These are phyloP conservation scores for Stephania japonica DNA, from an alignment of 164 flowering plant genomes.

Conservation along the genomic window DNA sequence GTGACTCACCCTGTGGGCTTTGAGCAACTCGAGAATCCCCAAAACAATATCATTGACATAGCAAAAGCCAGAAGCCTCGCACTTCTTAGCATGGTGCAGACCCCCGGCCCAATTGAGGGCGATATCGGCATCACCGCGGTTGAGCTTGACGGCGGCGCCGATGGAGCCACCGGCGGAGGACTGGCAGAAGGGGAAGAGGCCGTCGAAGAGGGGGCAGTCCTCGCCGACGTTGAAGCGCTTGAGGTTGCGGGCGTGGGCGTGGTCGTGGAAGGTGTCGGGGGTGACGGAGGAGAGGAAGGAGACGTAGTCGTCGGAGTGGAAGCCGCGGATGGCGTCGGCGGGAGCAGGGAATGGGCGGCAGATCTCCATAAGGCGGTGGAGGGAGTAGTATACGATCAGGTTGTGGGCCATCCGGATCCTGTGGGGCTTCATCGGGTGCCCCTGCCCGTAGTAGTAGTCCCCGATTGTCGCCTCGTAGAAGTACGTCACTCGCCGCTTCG, in stretches of 20 bases:
- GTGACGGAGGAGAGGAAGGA: conserved; percentile 42
- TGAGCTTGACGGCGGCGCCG: conserved; percentile 51
- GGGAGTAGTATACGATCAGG: conserved; percentile 45
- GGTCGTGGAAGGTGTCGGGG: conserved; percentile 32
- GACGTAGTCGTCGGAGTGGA: conserved; percentile 53
- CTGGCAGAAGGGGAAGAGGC: conserved; percentile 46
- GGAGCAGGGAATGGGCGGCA: conserved; percentile 42
- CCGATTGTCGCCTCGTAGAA: conserved; percentile 62
- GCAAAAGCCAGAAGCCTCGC: conserved; percentile 63
- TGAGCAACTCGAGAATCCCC: conserved; percentile 55
- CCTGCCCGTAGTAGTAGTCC: conserved; percentile 65
- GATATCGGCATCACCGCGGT: conserved; percentile 43
- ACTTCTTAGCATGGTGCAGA: conserved; percentile 55
- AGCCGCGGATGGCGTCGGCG: conserved; percentile 36
- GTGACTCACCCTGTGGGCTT: conserved; percentile 35
- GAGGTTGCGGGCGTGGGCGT: conserved; percentile 25
- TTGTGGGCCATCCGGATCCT: conserved; percentile 61
- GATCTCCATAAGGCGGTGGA: conserved; percentile 51
- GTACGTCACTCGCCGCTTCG: conserved; percentile 45
- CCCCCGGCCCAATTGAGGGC: conserved; percentile 69
- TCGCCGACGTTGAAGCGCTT: conserved; percentile 56
- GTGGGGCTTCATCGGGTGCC: conserved; percentile 70
- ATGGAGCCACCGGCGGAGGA: conserved; percentile 52
- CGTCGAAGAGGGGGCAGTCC: conserved; percentile 60
- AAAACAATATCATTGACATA: conserved; percentile 59